Conservation (phyloP, 2,329 filamentous ascomycete genomes). For the Claviceps spartinae region DNA sequence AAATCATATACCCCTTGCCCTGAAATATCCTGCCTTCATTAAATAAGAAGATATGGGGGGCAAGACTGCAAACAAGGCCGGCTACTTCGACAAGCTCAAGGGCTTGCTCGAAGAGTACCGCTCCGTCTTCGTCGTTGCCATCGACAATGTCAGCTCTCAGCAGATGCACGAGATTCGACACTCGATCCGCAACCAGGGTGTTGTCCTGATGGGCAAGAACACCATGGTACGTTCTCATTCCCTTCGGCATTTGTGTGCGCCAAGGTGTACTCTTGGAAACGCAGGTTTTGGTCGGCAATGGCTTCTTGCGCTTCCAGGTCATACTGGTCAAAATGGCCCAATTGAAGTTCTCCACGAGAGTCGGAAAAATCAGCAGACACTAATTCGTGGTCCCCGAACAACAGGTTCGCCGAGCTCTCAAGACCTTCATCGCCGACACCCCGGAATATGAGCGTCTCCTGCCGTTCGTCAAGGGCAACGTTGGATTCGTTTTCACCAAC, state of each 20-base stretch:
- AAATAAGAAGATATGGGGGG: slow-evolving; percentile 96
- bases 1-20: slow-evolving; percentile 41
- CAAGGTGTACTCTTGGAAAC: too few relatives aligned
- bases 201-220: slow-evolving; percentile 99
- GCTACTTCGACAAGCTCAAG: slow-evolving; percentile 99
- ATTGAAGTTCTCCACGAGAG: neutral
- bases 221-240: slow-evolving; percentile 63
- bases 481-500: slow-evolving; percentile 99
- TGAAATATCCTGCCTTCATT: slow-evolving; percentile 98
- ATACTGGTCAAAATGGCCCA: neutral
- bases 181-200: slow-evolving; percentile 77
- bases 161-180: slow-evolving; percentile 99
- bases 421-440: slow-evolving; percentile 78
- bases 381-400: neutral
- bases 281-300: neutral
- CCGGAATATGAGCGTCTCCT: slow-evolving; percentile 98
- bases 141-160: slow-evolving; percentile 99
- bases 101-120: slow-evolving; percentile 88
- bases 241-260: neutral
- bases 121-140: slow-evolving; percentile 92
- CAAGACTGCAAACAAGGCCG: slow-evolving; percentile 87
- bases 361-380: neutral
- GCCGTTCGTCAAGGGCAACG: slow-evolving; percentile 90
- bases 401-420: slow-evolving; percentile 88
- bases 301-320: neutral